phyloP scores from a whole-genome alignment of 768 basidiomycete species.

The Leccinum aurantiacum region DNA sequence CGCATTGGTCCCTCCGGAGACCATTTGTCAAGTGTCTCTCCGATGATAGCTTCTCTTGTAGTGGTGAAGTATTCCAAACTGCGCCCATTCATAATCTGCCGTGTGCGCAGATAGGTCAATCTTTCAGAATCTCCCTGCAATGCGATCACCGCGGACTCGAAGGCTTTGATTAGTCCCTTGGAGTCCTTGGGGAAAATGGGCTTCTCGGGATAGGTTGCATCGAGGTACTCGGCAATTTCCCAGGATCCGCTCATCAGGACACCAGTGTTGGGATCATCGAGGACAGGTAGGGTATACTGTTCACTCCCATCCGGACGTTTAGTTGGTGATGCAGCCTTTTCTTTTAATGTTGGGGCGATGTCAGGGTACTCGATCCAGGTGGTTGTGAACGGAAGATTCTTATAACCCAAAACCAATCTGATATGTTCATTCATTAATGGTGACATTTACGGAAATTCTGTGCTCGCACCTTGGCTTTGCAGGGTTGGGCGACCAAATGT shows the following conservation, averaged over 20 bases:
- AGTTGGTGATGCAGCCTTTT: constrained; percentile 27
- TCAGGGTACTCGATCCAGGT: constrained; percentile 37
- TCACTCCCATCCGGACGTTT: constrained; percentile 20
- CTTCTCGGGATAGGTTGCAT: constrained; percentile 35
- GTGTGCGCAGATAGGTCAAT: constrained; percentile 22
- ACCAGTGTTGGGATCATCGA: constrained; percentile 34
- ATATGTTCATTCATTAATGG: not conserved
- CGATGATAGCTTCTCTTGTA: constrained; percentile 34
- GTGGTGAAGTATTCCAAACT: constrained; percentile 40
- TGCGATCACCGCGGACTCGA: constrained; percentile 9
- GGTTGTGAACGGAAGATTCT: constrained; percentile 35
- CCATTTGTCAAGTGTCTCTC: constrained; percentile 40
- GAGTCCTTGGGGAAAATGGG: constrained; percentile 27
- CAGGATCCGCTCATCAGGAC: constrained; percentile 32
- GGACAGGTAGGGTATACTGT: constrained; percentile 34
- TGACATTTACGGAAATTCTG: not conserved
- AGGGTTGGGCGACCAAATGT: constrained; percentile 39
- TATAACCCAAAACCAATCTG: constrained; percentile 34
- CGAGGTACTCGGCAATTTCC: constrained; percentile 37
- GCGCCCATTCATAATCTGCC: constrained; percentile 31
- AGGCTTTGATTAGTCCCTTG: constrained; percentile 22
- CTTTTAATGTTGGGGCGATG: constrained; percentile 26
- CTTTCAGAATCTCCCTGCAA: constrained; percentile 7
- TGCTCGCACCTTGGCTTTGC: constrained; percentile 36
- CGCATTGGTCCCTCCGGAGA: constrained; percentile 36